Evolutionary conservation across 2,329 filamentous ascomycete genomes (phyloP), one percentile per base, ranked within the genome.

Genomic region (Coniochaeta hoffmannii): DNA sequence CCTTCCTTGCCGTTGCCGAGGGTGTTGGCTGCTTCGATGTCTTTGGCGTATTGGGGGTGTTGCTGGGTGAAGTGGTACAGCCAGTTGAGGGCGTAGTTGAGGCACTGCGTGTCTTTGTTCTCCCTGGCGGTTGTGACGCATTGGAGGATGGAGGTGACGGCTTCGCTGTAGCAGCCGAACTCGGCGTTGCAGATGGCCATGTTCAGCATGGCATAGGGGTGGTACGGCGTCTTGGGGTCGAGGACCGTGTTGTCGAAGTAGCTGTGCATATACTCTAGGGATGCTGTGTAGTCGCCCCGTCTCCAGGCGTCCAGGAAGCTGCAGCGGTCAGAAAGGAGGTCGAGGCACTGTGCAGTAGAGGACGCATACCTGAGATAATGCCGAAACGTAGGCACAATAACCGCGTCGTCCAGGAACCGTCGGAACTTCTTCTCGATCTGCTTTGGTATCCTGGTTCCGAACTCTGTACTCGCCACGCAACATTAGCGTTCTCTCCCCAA

Each of bases 231-330:
- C 64, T 96, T 89, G 58, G 85, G 78, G 61, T 85, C 88, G 64
- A 94, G 88, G 83, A 95, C 91, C 1, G 92, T 94, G 70, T 96
- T 97, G 69, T 99, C 94, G 64, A 97, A 99, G 69, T 97, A 99
- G 53, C 90, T 86, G 69, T 97, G 92, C 19, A 99, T 78, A 61
- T 87, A 87, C 65, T 99, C 93, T 66, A 97, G 94, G 0, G 94
- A 88, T 1, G 89, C 90, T 12, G 89, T 85, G 65, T 93, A 95
- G 69, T 97, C 91, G 4, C 93, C 93, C 3, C 90, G 86, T 67
- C 88, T 83, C 93, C 92, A 97, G 0, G 91, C 84, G 68, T 99
- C 92, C 14, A 97, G 84, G 66, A 96, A 97, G 62, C 87, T 90
- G 62, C 54, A 22, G 32, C 53, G 44, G 56, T 62, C 30, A 65